Base-by-base conservation (phyloP, 345 rosid species). In the Pugionium cornutum region DNA sequence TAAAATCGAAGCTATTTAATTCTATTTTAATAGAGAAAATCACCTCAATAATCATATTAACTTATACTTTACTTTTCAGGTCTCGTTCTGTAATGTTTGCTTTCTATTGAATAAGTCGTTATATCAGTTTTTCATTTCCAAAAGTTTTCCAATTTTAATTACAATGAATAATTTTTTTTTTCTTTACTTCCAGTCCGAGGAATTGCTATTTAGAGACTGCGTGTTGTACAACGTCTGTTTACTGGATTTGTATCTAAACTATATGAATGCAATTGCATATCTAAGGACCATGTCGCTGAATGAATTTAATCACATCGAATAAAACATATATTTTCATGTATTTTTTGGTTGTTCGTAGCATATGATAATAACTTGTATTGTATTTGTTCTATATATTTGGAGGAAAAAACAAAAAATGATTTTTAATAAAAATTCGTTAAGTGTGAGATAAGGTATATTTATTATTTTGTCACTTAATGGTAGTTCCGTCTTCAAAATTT, bases 171-270 rank as follows among this genome's bases (percentile, higher is more conserved):
- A 18, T 18, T 39, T 39, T 3, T 39, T 37, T 39, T 4, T 39
- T 7, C 8, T 7, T 4, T 4, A 7, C 6, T 39, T 39, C 6
- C 42, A 7, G 9, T 39, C 18, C 18, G 18, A 18, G 18, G 18
- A 18, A 18, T 39, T 64, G 59, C 76, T 35, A 72, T 72, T n/a
- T 64, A 72, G 65, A 18, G 18, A 18, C 18, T 18, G 18, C 56
- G 69, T 57, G 42, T 29, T 56, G 70, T 57, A 72, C 70, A 64
- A 71, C 27, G 59, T 64, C 33, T 28, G 59, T 64, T 64, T 3
- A 70, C 59, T 71, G 65, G 69, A 65, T 65, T 71, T 64, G 70
- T 71, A 59, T 64, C 53, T 33, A 48, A 71, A 56, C 65, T 33
- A 29, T 18, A 51, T 41, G 58, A 71, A 71, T 63, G 47, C 58